These are phyloP conservation scores for Penicillium angulare DNA, from an alignment of 495 filamentous ascomycete species.

Conservation along the genomic window DNA sequence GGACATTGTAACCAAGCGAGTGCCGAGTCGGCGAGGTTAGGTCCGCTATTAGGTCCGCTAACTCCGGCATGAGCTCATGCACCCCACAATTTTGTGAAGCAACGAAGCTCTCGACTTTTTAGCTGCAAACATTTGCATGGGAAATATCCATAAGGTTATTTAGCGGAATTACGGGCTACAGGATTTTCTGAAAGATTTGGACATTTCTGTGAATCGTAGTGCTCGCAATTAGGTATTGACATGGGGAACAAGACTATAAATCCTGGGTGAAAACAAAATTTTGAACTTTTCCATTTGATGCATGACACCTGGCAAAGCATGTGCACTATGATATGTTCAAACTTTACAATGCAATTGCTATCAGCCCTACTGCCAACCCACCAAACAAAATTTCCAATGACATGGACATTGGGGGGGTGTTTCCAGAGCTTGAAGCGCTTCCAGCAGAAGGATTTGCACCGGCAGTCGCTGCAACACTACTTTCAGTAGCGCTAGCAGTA, in stretches of 20 bases:
- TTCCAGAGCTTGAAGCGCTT: background rate
- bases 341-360: background rate
- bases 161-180: no score
- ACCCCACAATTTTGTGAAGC: background rate
- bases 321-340: no score
- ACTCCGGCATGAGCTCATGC: background rate
- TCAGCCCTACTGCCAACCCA: background rate
- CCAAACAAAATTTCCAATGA: background rate
- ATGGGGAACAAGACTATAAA: no score
- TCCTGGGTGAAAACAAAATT: no score
- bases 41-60: background rate
- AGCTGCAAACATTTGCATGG: no score
- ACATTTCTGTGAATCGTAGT: no score
- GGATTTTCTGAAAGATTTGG: no score
- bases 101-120: background rate
- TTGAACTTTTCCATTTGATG: background rate
- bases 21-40: no score
- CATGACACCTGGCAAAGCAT: no score
- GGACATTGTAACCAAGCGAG: no score
- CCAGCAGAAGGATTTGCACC: background rate
- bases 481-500: background rate
- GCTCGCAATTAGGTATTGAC: no score
- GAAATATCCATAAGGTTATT: no score
- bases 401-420: background rate
- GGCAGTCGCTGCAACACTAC: background rate